Evolutionary conservation across 2,329 filamentous ascomycete genomes (phyloP).

Genomic region (Phyllosticta capitalensis): DNA sequence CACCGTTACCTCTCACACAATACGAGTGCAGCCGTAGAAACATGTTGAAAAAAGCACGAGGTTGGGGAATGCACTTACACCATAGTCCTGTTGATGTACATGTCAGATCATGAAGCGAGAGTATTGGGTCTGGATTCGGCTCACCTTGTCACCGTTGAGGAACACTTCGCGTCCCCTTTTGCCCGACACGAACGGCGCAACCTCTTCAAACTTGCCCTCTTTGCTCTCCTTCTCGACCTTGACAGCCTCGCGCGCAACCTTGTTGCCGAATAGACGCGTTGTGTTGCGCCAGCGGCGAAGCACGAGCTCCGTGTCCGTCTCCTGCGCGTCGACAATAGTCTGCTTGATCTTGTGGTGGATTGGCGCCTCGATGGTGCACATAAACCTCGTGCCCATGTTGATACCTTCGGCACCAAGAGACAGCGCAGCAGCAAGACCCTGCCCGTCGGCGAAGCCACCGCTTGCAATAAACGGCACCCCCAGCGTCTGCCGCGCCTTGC

Average conservation of each 20-base stretch:
- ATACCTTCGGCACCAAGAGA: slow-evolving; percentile 84
- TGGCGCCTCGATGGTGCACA: slow-evolving; percentile 89
- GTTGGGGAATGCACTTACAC: slow-evolving; percentile 50
- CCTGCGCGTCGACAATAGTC: slow-evolving; percentile 75
- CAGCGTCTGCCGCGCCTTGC: slow-evolving; percentile 73
- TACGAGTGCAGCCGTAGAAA: not conserved
- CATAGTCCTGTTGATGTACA: slow-evolving; percentile 49
- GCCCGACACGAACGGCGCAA: slow-evolving; percentile 79
- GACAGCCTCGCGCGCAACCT: slow-evolving; percentile 69
- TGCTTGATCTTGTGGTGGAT: slow-evolving; percentile 92
- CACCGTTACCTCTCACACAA: not conserved
- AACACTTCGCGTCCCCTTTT: slow-evolving; percentile 89
- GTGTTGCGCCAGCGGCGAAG: slow-evolving; percentile 92
- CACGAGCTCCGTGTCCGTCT: slow-evolving; percentile 85
- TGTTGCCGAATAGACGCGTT: slow-evolving; percentile 78
- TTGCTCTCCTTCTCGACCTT: slow-evolving; percentile 75
- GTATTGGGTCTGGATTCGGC: too few species aligned
- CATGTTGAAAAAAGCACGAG: slow-evolving; percentile 4
- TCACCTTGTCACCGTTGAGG: slow-evolving; percentile 66
- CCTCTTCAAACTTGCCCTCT: slow-evolving; percentile 80
- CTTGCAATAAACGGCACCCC: slow-evolving; percentile 88
- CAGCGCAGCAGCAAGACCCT: slow-evolving; percentile 84
- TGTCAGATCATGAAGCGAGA: too few species aligned
- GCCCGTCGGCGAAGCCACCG: slow-evolving; percentile 89
- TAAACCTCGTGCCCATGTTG: slow-evolving; percentile 98